phyloP scores from a whole-genome alignment of 176 grass and related monocot genomes.

The Zea luxurians region DNA sequence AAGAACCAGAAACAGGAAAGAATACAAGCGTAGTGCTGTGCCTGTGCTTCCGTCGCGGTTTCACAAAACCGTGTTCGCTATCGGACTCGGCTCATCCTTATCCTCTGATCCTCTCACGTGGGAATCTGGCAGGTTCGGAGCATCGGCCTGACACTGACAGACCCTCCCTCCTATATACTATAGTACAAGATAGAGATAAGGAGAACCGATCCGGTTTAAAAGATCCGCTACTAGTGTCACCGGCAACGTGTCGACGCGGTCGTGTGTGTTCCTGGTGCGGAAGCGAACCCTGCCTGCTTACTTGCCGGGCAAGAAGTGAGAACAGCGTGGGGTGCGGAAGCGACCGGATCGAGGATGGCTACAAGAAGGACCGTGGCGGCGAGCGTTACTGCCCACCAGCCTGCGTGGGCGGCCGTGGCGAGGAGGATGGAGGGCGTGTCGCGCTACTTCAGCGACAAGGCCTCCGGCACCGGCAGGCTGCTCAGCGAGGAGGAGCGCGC shows the following conservation, averaged over 20 bases:
- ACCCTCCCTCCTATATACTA: not conserved
- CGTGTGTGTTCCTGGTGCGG: constrained; percentile 12
- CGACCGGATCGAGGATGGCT: constrained; percentile 33
- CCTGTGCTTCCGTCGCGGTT: not conserved
- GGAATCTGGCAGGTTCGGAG: constrained; percentile 13
- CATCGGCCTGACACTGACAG: not conserved
- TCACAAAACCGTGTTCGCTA: constrained; percentile 14
- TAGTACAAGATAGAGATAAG: not conserved
- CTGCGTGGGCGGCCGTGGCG: constrained; percentile 24
- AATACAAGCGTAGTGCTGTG: no score
- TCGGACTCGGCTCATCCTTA: constrained; percentile 3
- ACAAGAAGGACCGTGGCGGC: constrained; percentile 35
- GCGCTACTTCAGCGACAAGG: constrained; percentile 69
- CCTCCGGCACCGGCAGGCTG: constrained; percentile 61
- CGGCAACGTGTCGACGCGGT: constrained; percentile 13
- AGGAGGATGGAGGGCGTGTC: constrained; percentile 41
- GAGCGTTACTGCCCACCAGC: not conserved
- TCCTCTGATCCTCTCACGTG: not conserved
- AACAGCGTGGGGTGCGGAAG: not conserved
- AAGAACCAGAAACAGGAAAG: no score
- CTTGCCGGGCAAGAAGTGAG: constrained; percentile 25
- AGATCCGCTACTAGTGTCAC: not conserved
- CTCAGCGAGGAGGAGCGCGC: constrained; percentile 90
- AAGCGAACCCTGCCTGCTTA: not conserved
- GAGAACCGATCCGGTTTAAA: not conserved